A percentile compares a stretch with the other conserved stretches of the same genome.
phyloP scores from a whole-genome alignment of 2,329 filamentous ascomycete genomes.

The Pseudogymnoascus sp. region DNA sequence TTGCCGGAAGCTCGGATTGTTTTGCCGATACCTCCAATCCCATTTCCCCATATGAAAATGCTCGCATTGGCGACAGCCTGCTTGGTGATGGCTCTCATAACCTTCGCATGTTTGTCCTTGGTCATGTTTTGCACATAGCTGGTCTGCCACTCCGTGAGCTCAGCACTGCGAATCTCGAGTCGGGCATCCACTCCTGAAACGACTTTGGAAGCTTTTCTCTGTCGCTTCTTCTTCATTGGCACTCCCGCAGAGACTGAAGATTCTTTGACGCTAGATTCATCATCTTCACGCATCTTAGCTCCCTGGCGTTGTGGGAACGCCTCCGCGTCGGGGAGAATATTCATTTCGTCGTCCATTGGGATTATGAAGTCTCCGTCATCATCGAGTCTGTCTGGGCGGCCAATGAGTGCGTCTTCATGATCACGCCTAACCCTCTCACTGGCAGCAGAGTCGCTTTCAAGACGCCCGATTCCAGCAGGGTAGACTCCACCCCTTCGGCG shows the following conservation, averaged over 20 bases:
- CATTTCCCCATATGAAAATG: slow-evolving; percentile 50
- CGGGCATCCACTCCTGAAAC: slow-evolving; percentile 37
- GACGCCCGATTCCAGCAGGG: slow-evolving; percentile 10
- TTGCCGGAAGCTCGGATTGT: slow-evolving; percentile 33
- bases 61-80: slow-evolving; percentile 56
- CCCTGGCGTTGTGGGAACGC: slow-evolving; percentile 24
- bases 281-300: slow-evolving; percentile 18
- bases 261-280: slow-evolving; percentile 22
- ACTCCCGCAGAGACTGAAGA: slow-evolving; percentile 35
- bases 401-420: slow-evolving; percentile 33
- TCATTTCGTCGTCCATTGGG: slow-evolving; percentile 23
- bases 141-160: slow-evolving; percentile 49
- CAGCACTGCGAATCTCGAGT: slow-evolving; percentile 50
- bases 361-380: slow-evolving; percentile 26
- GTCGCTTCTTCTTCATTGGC: slow-evolving; percentile 31
- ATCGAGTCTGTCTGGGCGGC: slow-evolving; percentile 20
- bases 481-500: slow-evolving; percentile 14
- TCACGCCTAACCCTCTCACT: slow-evolving; percentile 35
- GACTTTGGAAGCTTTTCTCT: slow-evolving; percentile 20
- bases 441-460: slow-evolving; percentile 30
- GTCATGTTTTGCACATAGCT: slow-evolving; percentile 56
- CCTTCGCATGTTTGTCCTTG: slow-evolving; percentile 37
- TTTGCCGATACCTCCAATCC: slow-evolving; percentile 46
- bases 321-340: slow-evolving; percentile 26
- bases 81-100: slow-evolving; percentile 32